Conservation (phyloP, 331 rosid genomes). For the Quercus phellos region DNA sequence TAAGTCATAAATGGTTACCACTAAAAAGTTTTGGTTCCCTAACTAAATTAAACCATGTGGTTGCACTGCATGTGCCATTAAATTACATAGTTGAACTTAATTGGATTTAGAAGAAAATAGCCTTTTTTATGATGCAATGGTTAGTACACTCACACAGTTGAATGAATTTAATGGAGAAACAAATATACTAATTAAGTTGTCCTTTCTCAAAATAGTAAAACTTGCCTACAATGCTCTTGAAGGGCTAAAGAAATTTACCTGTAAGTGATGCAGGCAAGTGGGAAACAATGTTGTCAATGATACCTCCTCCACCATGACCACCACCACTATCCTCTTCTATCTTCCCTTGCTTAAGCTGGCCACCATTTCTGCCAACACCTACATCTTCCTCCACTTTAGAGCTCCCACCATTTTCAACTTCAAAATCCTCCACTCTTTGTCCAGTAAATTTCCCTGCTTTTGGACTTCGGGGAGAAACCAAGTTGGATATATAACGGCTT, state of each 20-base stretch:
- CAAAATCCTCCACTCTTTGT: slow-evolving; percentile 3
- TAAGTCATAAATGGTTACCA: neutral
- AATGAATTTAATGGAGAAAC: too few species aligned
- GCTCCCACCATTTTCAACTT: slow-evolving; percentile 5
- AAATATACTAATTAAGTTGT: too few species aligned
- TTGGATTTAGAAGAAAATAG: too few species aligned
- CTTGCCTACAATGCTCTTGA: neutral
- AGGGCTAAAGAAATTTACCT: slow-evolving; percentile 22
- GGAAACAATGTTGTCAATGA: slow-evolving; percentile 34
- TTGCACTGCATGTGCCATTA: too few species aligned
- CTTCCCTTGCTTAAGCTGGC: neutral
- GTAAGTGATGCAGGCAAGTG: slow-evolving; percentile 36
- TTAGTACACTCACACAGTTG: too few species aligned
- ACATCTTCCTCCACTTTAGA: slow-evolving; percentile 9
- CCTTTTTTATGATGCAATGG: too few species aligned
- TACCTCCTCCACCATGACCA: slow-evolving; percentile 8
- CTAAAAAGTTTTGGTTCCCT: neutral
- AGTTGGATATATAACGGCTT: slow-evolving; percentile 18
- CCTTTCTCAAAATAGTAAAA: neutral
- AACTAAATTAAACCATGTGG: too few species aligned
- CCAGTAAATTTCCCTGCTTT: slow-evolving; percentile 2
- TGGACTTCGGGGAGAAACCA: slow-evolving; percentile 21
- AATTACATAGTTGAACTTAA: too few species aligned
- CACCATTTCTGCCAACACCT: slow-evolving; percentile 15
- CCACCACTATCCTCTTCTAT: neutral